Base-by-base conservation (phyloP, 169 alveolate species). In the Theileria equi region DNA sequence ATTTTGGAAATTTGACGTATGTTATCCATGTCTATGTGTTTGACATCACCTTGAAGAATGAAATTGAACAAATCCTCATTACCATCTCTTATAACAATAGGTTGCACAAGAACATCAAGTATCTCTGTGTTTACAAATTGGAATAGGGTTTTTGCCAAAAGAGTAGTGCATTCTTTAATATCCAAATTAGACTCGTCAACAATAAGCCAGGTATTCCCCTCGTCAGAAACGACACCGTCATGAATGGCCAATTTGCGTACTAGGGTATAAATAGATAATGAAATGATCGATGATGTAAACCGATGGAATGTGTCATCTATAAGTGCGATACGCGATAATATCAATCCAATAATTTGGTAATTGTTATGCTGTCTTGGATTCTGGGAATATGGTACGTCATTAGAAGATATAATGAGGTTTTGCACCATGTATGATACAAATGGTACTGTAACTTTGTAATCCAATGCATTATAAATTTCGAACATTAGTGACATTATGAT, bases 271-370 rank as follows among this genome's bases (percentile, higher is more conserved):
- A 74, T 58, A 19, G 84, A 29, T 8, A 74, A 66, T 13, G 84
- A 41, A 17, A 74, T 3, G 17, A 74, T 62, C 49, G 78, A 59
- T 7, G 84, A 61, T 21, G 23, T 13, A 57, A 54, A 74, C 70
- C 55, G 53, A 49, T 64, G 84, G 79, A 74, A 64, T n/a, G 80
- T 38, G 73, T 74, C 84, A 41, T 74, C 84, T 8, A 74, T 43
- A 31, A 52, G 69, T 16, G 84, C 80, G 44, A 74, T 66, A 19
- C 84, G 47, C 5, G 72, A 62, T 57, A 64, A 16, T n/a, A 74
- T 52, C n/a, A 60, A 62, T 6, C 74, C 79, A 3, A 41, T 2
- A 16, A 58, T 74, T 32, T 74, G 84, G 43, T 74, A 74, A 4
- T 55, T 6, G 60, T 35, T 74, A 31, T 64, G 13, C 31, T 74